Evolutionary conservation across 352 stramenopile genomes (phyloP).

Genomic region (Globisporangium lucens): DNA sequence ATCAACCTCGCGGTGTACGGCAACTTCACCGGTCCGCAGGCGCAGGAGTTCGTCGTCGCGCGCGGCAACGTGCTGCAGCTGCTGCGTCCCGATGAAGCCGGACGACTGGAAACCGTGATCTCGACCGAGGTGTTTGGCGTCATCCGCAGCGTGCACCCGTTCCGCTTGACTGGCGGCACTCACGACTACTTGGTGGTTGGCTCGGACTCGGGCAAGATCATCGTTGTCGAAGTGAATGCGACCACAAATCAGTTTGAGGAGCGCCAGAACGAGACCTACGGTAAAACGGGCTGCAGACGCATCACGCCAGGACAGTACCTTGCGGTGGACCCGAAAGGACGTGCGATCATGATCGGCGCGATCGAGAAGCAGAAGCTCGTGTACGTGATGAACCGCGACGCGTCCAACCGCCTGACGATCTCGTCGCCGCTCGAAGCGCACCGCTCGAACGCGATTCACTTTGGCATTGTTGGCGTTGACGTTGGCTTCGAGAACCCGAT

Average conservation of each 20-base stretch:
- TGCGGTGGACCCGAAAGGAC: slow-evolving; percentile 95
- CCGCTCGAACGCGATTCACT: slow-evolving; percentile 94
- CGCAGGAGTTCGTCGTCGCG: slow-evolving; percentile 94
- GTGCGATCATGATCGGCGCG: slow-evolving; percentile 94
- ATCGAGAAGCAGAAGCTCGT: slow-evolving; percentile 99
- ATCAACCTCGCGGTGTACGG: slow-evolving; percentile 87
- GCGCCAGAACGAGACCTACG: slow-evolving; percentile 94
- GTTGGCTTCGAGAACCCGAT: slow-evolving; percentile 99
- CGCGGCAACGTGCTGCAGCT: slow-evolving; percentile 94
- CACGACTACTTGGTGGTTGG: slow-evolving; percentile 96
- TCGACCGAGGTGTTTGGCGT: slow-evolving; percentile 89
- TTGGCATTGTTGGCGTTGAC: slow-evolving; percentile 94
- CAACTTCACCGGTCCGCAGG: slow-evolving; percentile 89
- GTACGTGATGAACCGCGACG: slow-evolving; percentile 98
- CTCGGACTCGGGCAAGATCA: slow-evolving; percentile 95
- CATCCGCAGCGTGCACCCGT: slow-evolving; percentile 90
- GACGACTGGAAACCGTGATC: slow-evolving; percentile 75
- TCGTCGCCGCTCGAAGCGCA: slow-evolving; percentile 98
- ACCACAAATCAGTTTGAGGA: slow-evolving; percentile 69
- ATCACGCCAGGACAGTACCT: slow-evolving; percentile 98
- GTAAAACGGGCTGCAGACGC: slow-evolving; percentile 95
- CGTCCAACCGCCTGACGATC: slow-evolving; percentile 93
- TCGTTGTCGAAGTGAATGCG: slow-evolving; percentile 93
- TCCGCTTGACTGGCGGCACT: slow-evolving; percentile 81
- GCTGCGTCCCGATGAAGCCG: slow-evolving; percentile 75